Conservation (phyloP, 2,329 filamentous ascomycete species). For the Tolypocladium nubicola region DNA sequence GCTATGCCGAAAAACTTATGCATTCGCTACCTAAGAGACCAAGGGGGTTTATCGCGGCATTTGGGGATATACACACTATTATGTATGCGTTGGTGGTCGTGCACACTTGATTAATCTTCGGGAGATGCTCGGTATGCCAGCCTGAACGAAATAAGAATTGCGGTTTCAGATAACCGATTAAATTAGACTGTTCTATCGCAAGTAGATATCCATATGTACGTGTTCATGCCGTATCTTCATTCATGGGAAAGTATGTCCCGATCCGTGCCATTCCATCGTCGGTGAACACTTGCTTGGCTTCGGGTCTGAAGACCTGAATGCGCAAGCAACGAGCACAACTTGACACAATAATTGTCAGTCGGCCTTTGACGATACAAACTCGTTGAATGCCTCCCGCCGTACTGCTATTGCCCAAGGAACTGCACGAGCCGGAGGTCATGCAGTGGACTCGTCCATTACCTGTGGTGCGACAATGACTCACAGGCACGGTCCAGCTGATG, state of each 20-base stretch:
- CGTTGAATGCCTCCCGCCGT: not conserved
- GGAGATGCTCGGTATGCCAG: not conserved
- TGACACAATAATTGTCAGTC: not conserved
- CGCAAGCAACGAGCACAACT: not conserved
- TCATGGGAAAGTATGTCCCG: not conserved
- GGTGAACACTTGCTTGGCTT: not conserved
- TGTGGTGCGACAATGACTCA: too few relatives aligned
- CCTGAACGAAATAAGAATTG: not conserved
- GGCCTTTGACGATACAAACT: not conserved
- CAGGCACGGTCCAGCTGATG: too few relatives aligned
- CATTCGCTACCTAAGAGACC: too few relatives aligned
- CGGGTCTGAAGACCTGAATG: not conserved
- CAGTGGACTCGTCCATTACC: too few relatives aligned
- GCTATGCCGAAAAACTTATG: too few relatives aligned
- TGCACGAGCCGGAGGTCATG: too few relatives aligned
- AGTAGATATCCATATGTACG: not conserved
- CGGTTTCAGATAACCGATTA: too few relatives aligned
- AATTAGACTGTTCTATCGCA: not conserved
- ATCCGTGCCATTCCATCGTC: not conserved
- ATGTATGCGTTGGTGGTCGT: not conserved
- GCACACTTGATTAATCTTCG: not conserved
- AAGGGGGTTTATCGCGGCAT: too few relatives aligned
- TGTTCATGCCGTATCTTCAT: not conserved
- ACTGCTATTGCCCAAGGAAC: not conserved
- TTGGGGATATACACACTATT: too few relatives aligned